phyloP scores from a whole-genome alignment of 768 basidiomycete species.

The Grammothele lineata region DNA sequence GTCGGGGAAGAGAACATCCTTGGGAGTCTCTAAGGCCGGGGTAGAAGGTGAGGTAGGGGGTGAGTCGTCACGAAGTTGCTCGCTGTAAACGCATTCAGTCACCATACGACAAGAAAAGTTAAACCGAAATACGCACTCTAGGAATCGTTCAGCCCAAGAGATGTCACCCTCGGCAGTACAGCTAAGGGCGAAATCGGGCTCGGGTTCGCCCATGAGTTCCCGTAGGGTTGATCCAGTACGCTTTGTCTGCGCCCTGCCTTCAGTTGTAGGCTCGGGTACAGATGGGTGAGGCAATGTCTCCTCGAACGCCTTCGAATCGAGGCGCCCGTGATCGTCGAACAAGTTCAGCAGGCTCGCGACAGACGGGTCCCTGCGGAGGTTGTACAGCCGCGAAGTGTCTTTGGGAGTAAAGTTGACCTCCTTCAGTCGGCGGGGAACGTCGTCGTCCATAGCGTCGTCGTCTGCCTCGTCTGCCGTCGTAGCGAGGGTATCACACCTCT shows the following conservation, averaged over 20 bases:
- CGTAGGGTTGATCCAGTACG: slow-evolving; percentile 71
- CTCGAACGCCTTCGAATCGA: slow-evolving; percentile 60
- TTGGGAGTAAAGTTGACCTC: slow-evolving; percentile 36
- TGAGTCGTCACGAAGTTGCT: slow-evolving; percentile 32
- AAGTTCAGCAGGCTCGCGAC: slow-evolving; percentile 69
- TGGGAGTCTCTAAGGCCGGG: slow-evolving; percentile 48
- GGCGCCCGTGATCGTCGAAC: slow-evolving; percentile 69
- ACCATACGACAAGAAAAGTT: not conserved
- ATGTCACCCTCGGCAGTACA: slow-evolving; percentile 63
- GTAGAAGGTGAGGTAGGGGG: slow-evolving; percentile 41
- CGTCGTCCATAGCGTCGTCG: slow-evolving; percentile 16
- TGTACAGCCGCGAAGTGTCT: slow-evolving; percentile 48
- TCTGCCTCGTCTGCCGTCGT: slow-evolving; percentile 15
- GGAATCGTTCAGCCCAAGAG: slow-evolving; percentile 77
- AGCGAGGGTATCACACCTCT: not conserved
- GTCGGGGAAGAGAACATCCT: slow-evolving; percentile 36
- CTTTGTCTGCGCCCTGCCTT: slow-evolving; percentile 49
- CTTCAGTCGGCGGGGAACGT: slow-evolving; percentile 22
- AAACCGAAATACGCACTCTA: slow-evolving; percentile 46
- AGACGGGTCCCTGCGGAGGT: slow-evolving; percentile 72
- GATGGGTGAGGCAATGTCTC: slow-evolving; percentile 44
- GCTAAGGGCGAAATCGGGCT: slow-evolving; percentile 24
- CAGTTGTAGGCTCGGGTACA: slow-evolving; percentile 18
- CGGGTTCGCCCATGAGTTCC: slow-evolving; percentile 61
- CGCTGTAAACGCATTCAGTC: slow-evolving; percentile 3